Base-by-base conservation (phyloP, 2,329 filamentous ascomycete genomes). In the Sarocladiaceae sp. region DNA sequence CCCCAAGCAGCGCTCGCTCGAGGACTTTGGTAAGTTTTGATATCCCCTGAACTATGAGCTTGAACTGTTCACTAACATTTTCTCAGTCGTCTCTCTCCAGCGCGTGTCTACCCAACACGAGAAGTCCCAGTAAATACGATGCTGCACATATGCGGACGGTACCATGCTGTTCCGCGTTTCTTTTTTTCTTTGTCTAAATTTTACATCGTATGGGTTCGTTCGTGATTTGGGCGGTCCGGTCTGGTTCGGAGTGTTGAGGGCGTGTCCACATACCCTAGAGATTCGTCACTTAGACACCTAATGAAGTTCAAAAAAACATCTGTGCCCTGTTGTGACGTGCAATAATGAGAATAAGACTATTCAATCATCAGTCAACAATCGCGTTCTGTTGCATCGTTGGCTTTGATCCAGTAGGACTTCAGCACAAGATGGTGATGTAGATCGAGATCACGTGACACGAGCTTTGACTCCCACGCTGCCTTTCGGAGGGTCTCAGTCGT, bases 41-140 rank as follows among this genome's bases (percentile, higher is more conserved):
- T n/a, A 40, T 28, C 49, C 35, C 33, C 10, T 25, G 28, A 15
- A 23, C 29, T 13, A 25, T 17, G 17, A 12, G 36, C 51, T 18
- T 56, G 7, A 36, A 22, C 36, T 40, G 42, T 17, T 22, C 50
- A 61, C 80, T 87, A 81, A 87, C 68, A 80, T 11, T 5, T 62
- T 66, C 54, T 57, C 63, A 90, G 88, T 94, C 69, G 88, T 95
- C 66, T 91, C 88, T 55, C 80, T 95, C 69, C 89, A 95, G 77
- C 88, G 90, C 72, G 88, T 94, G 60, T 93, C 90, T 52, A 94
- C 88, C 56, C 88, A 94, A 75, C 90, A 96, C 78, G 90, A 95
- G 79, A 93, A 92, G 80, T 88, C 84, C 60, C 77, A 84, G 71
- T 92, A 87, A 70, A 68, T 65, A 61, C 55, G 61, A 60, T 62